Conservation (phyloP, 495 filamentous ascomycete genomes). For the Daldinia grandis region DNA sequence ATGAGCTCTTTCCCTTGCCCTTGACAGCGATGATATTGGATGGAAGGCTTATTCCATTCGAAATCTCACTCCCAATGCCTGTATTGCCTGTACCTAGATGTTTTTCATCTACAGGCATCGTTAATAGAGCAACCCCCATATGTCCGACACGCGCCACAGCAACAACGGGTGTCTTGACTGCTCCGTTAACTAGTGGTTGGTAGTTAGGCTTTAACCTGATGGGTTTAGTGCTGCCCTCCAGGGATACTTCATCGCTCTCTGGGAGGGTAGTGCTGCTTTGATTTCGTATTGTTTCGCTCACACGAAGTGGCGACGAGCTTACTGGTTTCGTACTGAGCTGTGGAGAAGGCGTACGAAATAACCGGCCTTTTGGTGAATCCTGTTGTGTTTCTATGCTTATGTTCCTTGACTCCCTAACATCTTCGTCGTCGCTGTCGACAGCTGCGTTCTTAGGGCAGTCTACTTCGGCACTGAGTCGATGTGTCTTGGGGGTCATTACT, state of each 20-base stretch:
- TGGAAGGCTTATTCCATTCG: neutral
- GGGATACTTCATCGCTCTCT: neutral
- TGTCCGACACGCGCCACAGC: too few relatives aligned
- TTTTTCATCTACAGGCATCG: neutral
- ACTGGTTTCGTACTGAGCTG: conserved; percentile 18
- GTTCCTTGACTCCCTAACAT: conserved; percentile 7
- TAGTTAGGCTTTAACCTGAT: neutral
- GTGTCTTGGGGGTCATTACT: conserved; percentile 42
- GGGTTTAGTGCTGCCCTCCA: neutral
- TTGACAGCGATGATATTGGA: neutral
- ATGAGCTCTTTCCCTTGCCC: neutral
- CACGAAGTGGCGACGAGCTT: conserved; percentile 29
- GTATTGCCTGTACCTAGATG: neutral
- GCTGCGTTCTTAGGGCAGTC: conserved; percentile 17
- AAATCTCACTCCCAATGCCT: neutral
- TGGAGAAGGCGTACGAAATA: conserved; percentile 13
- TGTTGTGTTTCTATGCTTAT: conserved; percentile 9
- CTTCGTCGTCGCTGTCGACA: conserved; percentile 34
- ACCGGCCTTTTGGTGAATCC: neutral
- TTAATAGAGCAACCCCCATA: neutral
- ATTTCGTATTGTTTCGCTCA: conserved; percentile 18
- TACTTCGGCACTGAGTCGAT: conserved; percentile 16
- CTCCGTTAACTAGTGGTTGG: neutral
- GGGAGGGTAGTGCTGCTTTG: neutral
- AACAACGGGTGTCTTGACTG: neutral